Conservation (phyloP, 805 yeast genomes). For the Saccharomycopsis babjevae region DNA sequence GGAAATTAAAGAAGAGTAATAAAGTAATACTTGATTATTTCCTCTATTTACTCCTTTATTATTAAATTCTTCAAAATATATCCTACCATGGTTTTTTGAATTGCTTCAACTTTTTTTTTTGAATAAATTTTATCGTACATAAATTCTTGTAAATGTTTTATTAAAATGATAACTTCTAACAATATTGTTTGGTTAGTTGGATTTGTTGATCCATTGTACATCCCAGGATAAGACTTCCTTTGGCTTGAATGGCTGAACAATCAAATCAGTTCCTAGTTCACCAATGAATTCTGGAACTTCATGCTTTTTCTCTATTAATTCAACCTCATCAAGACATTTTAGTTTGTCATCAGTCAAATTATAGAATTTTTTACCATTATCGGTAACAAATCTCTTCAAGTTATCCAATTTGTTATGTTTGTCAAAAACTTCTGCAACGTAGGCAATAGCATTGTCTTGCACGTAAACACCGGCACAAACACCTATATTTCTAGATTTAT, state of each 20-base stretch:
- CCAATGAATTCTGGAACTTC: conserved; percentile 50
- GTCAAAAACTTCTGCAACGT: conserved; percentile 82
- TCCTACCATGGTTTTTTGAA: too few species aligned
- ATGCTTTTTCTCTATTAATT: conserved; percentile 43
- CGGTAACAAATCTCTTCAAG: conserved; percentile 65
- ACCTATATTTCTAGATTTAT: conserved; percentile 65
- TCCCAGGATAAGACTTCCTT: conserved; percentile 67
- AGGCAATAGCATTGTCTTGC: conserved; percentile 71
- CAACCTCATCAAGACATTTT: conserved; percentile 37
- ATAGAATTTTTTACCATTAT: conserved; percentile 66
- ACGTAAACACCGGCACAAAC: conserved; percentile 99
- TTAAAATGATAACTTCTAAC: neutral
- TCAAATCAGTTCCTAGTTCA: conserved; percentile 30
- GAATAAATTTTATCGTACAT: neutral
- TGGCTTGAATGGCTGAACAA: conserved; percentile 78
- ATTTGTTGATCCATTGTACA: conserved; percentile 48
- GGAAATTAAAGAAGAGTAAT: too few species aligned
- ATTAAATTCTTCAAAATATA: too few species aligned
- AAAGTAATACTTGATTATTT: too few species aligned
- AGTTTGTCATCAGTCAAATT: conserved; percentile 36
- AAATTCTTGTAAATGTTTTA: neutral
- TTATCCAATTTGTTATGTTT: conserved; percentile 49
- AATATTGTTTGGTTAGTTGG: neutral
- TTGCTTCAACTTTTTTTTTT: too few species aligned
- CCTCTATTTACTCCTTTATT: too few species aligned